phyloP scores from a whole-genome alignment of 805 yeast genomes.

The Myxozyma sirexii region DNA sequence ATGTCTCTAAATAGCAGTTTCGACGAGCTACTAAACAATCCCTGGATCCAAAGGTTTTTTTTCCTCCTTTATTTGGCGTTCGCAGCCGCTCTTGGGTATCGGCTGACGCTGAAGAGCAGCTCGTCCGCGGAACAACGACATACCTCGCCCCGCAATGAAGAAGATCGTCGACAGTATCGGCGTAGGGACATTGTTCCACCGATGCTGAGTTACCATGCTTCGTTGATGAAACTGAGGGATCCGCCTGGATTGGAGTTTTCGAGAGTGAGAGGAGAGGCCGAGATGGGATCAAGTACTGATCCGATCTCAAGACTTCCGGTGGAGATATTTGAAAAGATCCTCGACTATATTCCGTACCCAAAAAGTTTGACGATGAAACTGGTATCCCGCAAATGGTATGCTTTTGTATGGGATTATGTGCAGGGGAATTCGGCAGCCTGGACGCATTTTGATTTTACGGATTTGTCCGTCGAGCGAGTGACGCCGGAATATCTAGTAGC shows the following conservation, averaged over 20 bases:
- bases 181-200: slow-evolving; percentile 12
- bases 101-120: slow-evolving; percentile 20
- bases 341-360: slow-evolving; percentile 24
- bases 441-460: slow-evolving; percentile 17
- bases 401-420: slow-evolving; percentile 13
- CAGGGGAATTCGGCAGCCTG: slow-evolving; percentile 9
- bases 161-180: slow-evolving; percentile 15
- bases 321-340: slow-evolving; percentile 15
- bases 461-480: slow-evolving; percentile 4
- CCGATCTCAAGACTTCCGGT: slow-evolving; percentile 20
- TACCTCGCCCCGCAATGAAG: slow-evolving; percentile 22
- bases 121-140: background rate
- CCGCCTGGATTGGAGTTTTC: slow-evolving; percentile 9
- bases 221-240: slow-evolving; percentile 13
- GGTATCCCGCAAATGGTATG: slow-evolving; percentile 21
- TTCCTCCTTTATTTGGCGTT: slow-evolving; percentile 1
- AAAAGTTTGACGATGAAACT: slow-evolving; percentile 5
- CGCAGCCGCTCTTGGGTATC: slow-evolving; percentile 9
- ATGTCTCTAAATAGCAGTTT: background rate
- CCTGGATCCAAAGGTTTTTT: slow-evolving; percentile 26
- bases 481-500: slow-evolving; percentile 28
- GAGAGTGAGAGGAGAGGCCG: background rate
- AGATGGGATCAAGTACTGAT: slow-evolving; percentile 13
- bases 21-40: slow-evolving; percentile 6
- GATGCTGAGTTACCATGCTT: slow-evolving; percentile 13